Evolutionary conservation across 108 stramenopile species (phyloP).

Genomic region (Cyclotella baltica): DNA sequence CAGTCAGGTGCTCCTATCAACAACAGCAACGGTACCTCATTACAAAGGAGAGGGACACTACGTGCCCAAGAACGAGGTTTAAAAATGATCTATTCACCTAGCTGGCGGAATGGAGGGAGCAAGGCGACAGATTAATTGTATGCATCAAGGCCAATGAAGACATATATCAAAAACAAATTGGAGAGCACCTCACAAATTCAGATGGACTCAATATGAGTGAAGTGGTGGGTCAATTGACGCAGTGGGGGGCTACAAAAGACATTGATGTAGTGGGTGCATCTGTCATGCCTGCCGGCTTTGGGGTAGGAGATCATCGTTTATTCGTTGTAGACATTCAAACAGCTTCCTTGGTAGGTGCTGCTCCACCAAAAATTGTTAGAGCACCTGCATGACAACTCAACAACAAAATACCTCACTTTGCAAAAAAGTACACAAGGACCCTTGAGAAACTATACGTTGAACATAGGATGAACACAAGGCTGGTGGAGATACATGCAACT

Average conservation of each 20-base stretch:
- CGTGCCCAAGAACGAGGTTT: slow-evolving; percentile 2
- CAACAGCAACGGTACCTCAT: slow-evolving; percentile 27
- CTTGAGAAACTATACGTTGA: neutral
- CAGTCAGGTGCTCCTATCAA: no score
- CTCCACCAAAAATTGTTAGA: no score
- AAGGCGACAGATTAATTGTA: slow-evolving; percentile 14
- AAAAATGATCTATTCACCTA: neutral
- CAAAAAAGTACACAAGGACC: neutral
- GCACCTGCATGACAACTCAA: neutral
- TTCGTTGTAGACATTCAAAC: slow-evolving; percentile 11
- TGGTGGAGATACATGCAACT: no score
- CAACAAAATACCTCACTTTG: neutral
- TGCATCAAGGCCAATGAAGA: slow-evolving; percentile 28
- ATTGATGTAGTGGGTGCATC: neutral
- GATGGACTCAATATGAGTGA: slow-evolving; percentile 16
- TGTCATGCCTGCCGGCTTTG: slow-evolving; percentile 26
- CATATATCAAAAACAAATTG: slow-evolving; percentile 9
- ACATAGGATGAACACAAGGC: no score
- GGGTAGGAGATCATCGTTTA: slow-evolving; percentile 11
- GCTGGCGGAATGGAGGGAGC: neutral
- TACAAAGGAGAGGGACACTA: neutral
- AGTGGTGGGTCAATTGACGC: slow-evolving; percentile 21
- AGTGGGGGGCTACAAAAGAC: slow-evolving; percentile 9
- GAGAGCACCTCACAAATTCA: neutral
- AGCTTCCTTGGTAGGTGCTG: neutral